Conservation (phyloP, 148 eudicot species). For the Rhododendron simsii region DNA sequence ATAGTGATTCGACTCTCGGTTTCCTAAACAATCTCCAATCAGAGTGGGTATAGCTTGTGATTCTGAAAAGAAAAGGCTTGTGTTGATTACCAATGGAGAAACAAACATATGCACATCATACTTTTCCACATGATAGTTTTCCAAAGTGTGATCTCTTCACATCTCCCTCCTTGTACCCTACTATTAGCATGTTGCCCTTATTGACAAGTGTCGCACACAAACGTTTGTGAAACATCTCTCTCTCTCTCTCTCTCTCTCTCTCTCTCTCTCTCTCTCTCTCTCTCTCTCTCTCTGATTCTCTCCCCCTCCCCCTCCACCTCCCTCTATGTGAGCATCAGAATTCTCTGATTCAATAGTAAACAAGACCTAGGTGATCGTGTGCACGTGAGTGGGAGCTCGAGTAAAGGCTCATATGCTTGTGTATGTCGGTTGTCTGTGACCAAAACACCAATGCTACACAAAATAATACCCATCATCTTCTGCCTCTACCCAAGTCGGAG, state of each 20-base stretch:
- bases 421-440: neutral
- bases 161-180: too few relatives aligned
- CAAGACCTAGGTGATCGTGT: neutral
- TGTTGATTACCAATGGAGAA: neutral
- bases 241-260: too few relatives aligned
- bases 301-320: too few relatives aligned
- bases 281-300: too few relatives aligned
- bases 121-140: neutral
- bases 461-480: neutral
- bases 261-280: too few relatives aligned
- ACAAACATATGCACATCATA: neutral
- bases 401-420: neutral
- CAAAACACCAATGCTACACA: neutral
- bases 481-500: neutral
- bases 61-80: neutral
- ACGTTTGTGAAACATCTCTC: too few relatives aligned
- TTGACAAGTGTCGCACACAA: too few relatives aligned
- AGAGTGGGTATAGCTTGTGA: neutral
- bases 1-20: too few relatives aligned
- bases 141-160: neutral
- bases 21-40: neutral
- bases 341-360: neutral
- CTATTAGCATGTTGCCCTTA: too few relatives aligned
- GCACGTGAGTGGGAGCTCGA: neutral
- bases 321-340: neutral